Base-by-base conservation (phyloP, 495 filamentous ascomycete species). In the Trichoderma virens region DNA sequence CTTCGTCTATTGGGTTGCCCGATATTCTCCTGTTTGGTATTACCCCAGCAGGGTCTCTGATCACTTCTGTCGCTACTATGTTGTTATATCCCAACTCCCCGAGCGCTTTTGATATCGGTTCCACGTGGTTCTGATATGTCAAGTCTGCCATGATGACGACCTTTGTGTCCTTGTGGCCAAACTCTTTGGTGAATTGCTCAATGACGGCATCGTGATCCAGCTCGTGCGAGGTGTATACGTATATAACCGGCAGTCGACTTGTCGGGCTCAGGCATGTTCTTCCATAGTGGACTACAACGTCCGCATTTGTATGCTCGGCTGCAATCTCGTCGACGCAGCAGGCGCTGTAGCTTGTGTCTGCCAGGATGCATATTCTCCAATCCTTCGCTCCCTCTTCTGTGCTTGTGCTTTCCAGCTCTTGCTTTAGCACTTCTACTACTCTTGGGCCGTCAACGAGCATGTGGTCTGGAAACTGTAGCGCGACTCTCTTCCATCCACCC, bases 291-390 rank as follows among this genome's bases (percentile, higher is more conserved):
- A 99, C 90, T 5, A 98, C 88, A 5, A 90, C 91, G 62, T 98
- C 89, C 6, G 94, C 93, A 70, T 91, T 81, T 32, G 90, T 88
- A 74, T 99, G 95, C 70, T 98, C 93, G 18, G 95, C 94, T 2
- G 94, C 95, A 56, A 98, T 88, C 74, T 99, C 94, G 67, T 99
- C 94, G 60, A 97, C 92, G 72, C 94, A 99, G 77, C 94, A 99
- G 5, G 93, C 85, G 54, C 94, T 93, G 75, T 98, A 99, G 2
- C 93, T 97, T 9, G 94, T 98, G 73, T 99, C 94, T 35, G 89
- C 94, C 43, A 99, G 81, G 66, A 99, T 95, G 68, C 87, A 94
- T 30, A 97, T 79, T 66, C 82, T 85, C 45, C 67, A 65, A 39
- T 66, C 28, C 39, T 43, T 66, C 65, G 47, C 47, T 30, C 41